Percentiles rank a stretch among this genome's conserved stretches.
Evolutionary conservation across 2,329 filamentous ascomycete genomes (phyloP).

Genomic region (Venturia aucupariae): DNA sequence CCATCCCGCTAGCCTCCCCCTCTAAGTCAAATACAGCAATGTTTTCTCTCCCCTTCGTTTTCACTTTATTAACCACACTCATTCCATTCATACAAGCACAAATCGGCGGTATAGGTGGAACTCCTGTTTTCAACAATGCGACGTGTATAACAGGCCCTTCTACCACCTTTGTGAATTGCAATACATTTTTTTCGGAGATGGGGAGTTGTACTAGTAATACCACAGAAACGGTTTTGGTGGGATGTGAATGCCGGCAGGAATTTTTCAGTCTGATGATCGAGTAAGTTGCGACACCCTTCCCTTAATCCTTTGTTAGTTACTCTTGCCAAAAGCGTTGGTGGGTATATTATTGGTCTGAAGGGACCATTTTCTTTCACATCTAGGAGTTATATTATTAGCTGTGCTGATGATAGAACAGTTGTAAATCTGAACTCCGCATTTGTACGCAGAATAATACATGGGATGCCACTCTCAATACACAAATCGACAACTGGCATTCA

Average conservation of each 20-base stretch:
- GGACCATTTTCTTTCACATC: too few relatives aligned
- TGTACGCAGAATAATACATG: not conserved
- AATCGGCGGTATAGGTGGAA: not conserved
- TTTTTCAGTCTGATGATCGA: not conserved
- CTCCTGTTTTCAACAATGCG: not conserved
- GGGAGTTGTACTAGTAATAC: not conserved
- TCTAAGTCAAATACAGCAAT: too few relatives aligned
- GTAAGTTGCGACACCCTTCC: too few relatives aligned
- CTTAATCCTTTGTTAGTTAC: too few relatives aligned
- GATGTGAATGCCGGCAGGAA: not conserved
- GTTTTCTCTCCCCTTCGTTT: too few relatives aligned
- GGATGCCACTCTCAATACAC: not conserved
- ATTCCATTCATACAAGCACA: not conserved
- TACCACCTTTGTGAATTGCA: not conserved
- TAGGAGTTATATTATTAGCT: too few relatives aligned
- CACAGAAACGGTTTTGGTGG: not conserved
- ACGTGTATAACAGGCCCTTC: not conserved
- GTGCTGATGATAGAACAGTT: not conserved
- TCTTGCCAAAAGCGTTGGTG: too few relatives aligned
- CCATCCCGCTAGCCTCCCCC: too few relatives aligned
- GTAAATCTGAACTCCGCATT: not conserved
- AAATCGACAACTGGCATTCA: not conserved
- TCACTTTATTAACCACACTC: not conserved
- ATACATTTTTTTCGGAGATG: not conserved
- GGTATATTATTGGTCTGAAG: too few relatives aligned